A percentile compares a stretch with the other conserved stretches of the same genome.
These are phyloP conservation scores for Saussurea involucrata DNA, from an alignment of 129 eudicot species.

Conservation along the genomic window DNA sequence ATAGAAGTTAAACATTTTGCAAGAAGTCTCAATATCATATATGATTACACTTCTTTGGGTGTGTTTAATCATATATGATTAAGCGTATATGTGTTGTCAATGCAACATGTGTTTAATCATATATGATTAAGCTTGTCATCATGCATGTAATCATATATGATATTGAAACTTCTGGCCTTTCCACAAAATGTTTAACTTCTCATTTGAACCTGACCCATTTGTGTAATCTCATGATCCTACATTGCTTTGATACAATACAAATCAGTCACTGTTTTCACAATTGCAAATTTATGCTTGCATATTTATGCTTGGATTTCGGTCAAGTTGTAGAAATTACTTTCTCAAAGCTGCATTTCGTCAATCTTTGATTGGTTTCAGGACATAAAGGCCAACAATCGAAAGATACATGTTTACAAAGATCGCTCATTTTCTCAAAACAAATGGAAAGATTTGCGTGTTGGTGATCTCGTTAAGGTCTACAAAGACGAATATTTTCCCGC, in stretches of 20 bases:
- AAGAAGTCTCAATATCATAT: too few relatives aligned
- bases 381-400: constrained; percentile 85
- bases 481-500: constrained; percentile 95
- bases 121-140: too few relatives aligned
- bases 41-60: too few relatives aligned
- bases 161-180: too few relatives aligned
- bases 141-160: too few relatives aligned
- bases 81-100: too few relatives aligned
- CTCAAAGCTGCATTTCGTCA: constrained; percentile 6
- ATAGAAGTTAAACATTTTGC: too few relatives aligned
- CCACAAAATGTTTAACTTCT: too few relatives aligned
- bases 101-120: too few relatives aligned
- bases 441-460: constrained; percentile 86
- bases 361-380: constrained; percentile 54
- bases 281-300: background rate
- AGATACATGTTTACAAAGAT: constrained; percentile 46
- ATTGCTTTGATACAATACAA: background rate
- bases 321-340: constrained; percentile 13
- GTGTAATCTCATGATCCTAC: background rate
- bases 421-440: constrained; percentile 44
- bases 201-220: too few relatives aligned
- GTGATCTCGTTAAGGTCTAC: constrained; percentile 75
- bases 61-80: too few relatives aligned
- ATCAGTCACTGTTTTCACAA: background rate
- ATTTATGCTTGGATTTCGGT: background rate